Conservation (phyloP, 768 basidiomycete genomes). For the Russula sp. region DNA sequence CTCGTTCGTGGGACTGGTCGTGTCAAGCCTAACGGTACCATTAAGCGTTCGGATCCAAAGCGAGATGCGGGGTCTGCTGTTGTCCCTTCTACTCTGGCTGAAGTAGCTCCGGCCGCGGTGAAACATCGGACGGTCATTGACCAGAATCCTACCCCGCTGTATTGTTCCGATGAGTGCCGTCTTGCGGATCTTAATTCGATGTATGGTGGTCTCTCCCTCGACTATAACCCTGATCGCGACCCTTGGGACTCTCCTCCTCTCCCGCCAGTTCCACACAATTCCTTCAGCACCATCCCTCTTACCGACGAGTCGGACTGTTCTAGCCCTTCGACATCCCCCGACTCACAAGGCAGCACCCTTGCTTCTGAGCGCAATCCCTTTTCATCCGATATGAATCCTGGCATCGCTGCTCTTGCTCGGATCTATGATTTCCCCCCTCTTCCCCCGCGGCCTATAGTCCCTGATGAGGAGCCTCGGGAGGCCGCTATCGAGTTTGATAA, state of each 20-base stretch:
- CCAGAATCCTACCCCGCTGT: slow-evolving; percentile 71
- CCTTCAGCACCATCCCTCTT: slow-evolving; percentile 26
- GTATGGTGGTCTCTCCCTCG: slow-evolving; percentile 34
- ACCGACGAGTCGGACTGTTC: slow-evolving; percentile 25
- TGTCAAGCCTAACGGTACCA: slow-evolving; percentile 49
- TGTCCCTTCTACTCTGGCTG: slow-evolving; percentile 20
- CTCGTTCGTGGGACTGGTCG: slow-evolving; percentile 63
- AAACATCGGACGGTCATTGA: slow-evolving; percentile 68
- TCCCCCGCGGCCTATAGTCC: slow-evolving; percentile 44
- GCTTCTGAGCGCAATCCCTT: slow-evolving; percentile 17
- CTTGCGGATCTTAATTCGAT: slow-evolving; percentile 43
- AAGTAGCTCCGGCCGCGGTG: slow-evolving; percentile 29
- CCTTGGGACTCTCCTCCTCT: slow-evolving; percentile 32
- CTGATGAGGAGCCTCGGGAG: slow-evolving; percentile 26
- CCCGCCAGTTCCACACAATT: slow-evolving; percentile 37
- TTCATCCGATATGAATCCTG: slow-evolving; percentile 23
- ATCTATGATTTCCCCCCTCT: slow-evolving; percentile 44
- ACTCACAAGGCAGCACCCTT: slow-evolving; percentile 15
- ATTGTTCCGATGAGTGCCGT: slow-evolving; percentile 76
- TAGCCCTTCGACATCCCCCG: slow-evolving; percentile 24
- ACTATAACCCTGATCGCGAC: slow-evolving; percentile 42
- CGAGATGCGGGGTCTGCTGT: slow-evolving; percentile 21
- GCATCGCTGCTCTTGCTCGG: slow-evolving; percentile 32
- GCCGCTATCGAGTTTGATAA: slow-evolving; percentile 23
- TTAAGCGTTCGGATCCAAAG: slow-evolving; percentile 35